Evolutionary conservation across 306 rosid species (phyloP).

Genomic region (Calophaca sinica): DNA sequence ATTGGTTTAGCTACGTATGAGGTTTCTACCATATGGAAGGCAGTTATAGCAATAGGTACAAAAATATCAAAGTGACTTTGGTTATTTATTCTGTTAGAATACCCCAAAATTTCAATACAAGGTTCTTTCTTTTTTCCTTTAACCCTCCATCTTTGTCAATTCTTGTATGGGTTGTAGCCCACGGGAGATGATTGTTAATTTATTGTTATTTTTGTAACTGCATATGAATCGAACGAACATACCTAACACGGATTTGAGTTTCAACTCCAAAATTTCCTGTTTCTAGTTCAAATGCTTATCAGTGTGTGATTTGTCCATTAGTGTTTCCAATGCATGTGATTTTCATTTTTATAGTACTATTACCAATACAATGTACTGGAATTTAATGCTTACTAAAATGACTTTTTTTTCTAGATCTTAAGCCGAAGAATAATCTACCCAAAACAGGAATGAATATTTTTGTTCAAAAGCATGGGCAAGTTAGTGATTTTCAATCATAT

Average conservation of each 20-base stretch:
- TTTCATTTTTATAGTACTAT: neutral
- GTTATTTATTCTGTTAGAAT: slow-evolving; percentile 49
- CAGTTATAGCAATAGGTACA: slow-evolving; percentile 54
- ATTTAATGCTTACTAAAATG: neutral
- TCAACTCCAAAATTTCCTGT: slow-evolving; percentile 3
- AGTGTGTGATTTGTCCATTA: neutral
- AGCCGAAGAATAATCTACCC: neutral
- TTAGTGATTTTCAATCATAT: slow-evolving; percentile 12
- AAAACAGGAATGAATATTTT: neutral
- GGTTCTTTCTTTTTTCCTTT: neutral
- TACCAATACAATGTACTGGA: neutral
- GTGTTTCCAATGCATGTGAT: slow-evolving; percentile 31
- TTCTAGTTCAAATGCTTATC: neutral
- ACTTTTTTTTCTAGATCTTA: neutral
- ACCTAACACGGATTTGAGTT: neutral
- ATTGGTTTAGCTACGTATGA: slow-evolving; percentile 35
- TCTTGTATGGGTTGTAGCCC: slow-evolving; percentile 38
- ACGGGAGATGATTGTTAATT: slow-evolving; percentile 35
- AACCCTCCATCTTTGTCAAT: slow-evolving; percentile 23
- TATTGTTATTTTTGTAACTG: slow-evolving; percentile 28
- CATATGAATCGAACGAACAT: neutral
- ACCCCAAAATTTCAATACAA: slow-evolving; percentile 43
- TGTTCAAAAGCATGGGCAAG: slow-evolving; percentile 32
- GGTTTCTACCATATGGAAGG: slow-evolving; percentile 45
- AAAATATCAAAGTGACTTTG: slow-evolving; percentile 38